Conservation (phyloP, 2,329 filamentous ascomycete species). For the Claviceps sp. region DNA sequence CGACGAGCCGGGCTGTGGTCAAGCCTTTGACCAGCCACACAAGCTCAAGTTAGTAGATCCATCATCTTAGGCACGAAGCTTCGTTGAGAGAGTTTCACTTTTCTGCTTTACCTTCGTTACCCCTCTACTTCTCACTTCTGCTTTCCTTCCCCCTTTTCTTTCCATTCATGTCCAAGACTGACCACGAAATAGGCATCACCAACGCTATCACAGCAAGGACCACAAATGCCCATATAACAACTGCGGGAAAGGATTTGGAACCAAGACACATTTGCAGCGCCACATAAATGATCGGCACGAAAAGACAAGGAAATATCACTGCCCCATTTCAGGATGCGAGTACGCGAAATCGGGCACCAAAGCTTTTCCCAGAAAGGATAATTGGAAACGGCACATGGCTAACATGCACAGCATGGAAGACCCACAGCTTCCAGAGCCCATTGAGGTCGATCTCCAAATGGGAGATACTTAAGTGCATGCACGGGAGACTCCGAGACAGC, state of each 20-base stretch:
- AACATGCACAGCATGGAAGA: constrained; percentile 41
- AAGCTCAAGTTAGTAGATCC: constrained; percentile 37
- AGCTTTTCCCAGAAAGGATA: constrained; percentile 47
- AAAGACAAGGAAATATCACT: constrained; percentile 47
- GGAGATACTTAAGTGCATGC: constrained; percentile 5
- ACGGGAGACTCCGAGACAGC: too few species aligned
- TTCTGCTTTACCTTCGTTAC: too few species aligned
- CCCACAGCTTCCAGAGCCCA: constrained; percentile 25
- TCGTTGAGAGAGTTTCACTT: not conserved
- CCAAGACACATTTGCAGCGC: constrained; percentile 47
- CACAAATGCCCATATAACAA: constrained; percentile 40
- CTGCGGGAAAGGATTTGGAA: constrained; percentile 45
- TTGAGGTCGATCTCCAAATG: constrained; percentile 26
- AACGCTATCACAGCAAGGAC: constrained; percentile 45
- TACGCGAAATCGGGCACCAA: constrained; percentile 45
- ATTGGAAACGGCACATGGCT: constrained; percentile 49
- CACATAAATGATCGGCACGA: constrained; percentile 49
- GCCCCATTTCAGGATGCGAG: constrained; percentile 37
- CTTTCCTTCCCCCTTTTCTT: too few species aligned
- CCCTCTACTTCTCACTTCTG: too few species aligned
- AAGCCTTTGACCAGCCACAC: constrained; percentile 42
- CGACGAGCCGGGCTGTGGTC: constrained; percentile 23
- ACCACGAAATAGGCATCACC: constrained; percentile 35
- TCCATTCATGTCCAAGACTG: not conserved
- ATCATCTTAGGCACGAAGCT: constrained; percentile 8